A percentile compares a stretch with the other conserved stretches of the same genome.
phyloP scores from a whole-genome alignment of 441 rosid species.

The Jatropha multifida region DNA sequence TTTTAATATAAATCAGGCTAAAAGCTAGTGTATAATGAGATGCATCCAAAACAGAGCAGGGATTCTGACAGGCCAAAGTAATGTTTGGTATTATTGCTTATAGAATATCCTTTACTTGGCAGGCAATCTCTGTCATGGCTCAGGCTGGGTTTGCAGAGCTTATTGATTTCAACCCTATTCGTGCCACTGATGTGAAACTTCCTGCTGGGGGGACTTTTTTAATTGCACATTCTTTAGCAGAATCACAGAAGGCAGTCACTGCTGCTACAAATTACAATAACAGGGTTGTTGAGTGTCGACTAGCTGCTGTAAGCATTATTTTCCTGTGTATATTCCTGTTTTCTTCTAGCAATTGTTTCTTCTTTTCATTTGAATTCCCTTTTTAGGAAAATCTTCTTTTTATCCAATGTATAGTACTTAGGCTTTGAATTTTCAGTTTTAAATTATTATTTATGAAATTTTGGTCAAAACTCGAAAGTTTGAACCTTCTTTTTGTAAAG shows the following conservation, averaged over 20 bases:
- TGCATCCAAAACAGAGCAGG: background rate
- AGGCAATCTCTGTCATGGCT: slow-evolving; percentile 99
- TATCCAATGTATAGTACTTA: background rate
- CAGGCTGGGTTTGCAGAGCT: slow-evolving; percentile 95
- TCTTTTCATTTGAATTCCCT: background rate
- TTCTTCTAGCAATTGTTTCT: slow-evolving; percentile 1
- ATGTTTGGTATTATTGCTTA: slow-evolving; percentile 2
- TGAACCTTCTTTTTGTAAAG: no score
- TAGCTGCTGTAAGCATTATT: slow-evolving; percentile 73
- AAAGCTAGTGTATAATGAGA: background rate
- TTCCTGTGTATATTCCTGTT: background rate
- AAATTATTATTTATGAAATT: no score
- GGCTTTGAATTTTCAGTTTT: background rate
- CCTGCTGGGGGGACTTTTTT: slow-evolving; percentile 93
- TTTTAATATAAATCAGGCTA: background rate
- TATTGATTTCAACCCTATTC: slow-evolving; percentile 95
- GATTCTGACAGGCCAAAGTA: background rate
- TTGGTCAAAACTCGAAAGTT: background rate
- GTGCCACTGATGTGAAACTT: slow-evolving; percentile 92
- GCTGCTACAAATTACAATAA: slow-evolving; percentile 96
- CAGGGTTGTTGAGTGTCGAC: slow-evolving; percentile 92
- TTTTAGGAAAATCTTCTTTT: no score
- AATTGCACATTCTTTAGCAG: slow-evolving; percentile 94
- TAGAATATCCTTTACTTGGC: slow-evolving; percentile 17
- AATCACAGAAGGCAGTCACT: slow-evolving; percentile 94